Base-by-base conservation (phyloP, 495 filamentous ascomycete genomes). In the Parmelia sp. region DNA sequence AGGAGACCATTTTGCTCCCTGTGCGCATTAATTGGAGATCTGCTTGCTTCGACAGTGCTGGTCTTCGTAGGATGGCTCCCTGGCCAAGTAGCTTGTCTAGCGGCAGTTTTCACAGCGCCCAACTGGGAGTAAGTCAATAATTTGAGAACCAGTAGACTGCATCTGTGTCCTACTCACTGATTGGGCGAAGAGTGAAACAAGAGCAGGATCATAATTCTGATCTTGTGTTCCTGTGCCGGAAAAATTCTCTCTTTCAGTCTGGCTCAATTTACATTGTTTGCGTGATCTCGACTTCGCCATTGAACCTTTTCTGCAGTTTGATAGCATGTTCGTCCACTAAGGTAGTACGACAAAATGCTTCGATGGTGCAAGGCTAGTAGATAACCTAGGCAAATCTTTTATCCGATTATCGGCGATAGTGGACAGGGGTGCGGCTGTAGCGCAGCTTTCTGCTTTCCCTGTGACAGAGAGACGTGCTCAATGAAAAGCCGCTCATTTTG, bases 121-220 rank as follows among this genome's bases (percentile, higher is more conserved):
- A 66, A 27, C 66, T 68, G n/a, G 29, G 27, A 10, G 0, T 4
- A 42, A 21, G 36, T 68, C 57, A 68, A 65, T 19, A 36, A 1
- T 53, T 15, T 27, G 45, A n/a, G 4, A 19, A 51, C 17, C 44
- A 25, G 25, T 15, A 27, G 33, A 35, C 23, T 42, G 29, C 37
- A 5, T 11, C 29, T 15, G 40, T 55, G 10, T 6, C 17, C 14
- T 58, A 49, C 58, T 62, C 25, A 64, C 19, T 1, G 66, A 58
- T n/a, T 23, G 35, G 36, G 88, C 81, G 75, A 97, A 97, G 33
- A 97, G 81, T 57, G 89, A 88, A 66, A 88, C 85, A 67, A 97
- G 71, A 60, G 80, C 75, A 66, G 90, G 88, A 77, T 97, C 90
- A 67, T 95, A 80, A 66, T 82, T 42, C 33, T 58, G 17, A 7